Evolutionary conservation across 331 rosid species (phyloP).

Genomic region (Quercus phellos): DNA sequence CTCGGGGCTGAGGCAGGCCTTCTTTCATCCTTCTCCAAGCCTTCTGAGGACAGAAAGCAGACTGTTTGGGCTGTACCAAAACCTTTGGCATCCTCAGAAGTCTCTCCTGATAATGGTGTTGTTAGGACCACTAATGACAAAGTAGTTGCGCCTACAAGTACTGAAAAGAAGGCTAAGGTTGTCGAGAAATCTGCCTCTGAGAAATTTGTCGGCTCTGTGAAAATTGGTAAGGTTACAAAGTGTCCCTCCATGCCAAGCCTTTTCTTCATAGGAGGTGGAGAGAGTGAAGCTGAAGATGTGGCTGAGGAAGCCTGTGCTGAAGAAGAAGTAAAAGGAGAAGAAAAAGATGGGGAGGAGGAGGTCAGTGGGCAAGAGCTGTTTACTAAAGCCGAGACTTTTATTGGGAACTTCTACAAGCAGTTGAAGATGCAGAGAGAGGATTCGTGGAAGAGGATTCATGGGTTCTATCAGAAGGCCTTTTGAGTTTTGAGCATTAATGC

Average conservation of each 20-base stretch:
- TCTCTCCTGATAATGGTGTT: slow-evolving; percentile 14
- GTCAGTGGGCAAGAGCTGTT: slow-evolving; percentile 58
- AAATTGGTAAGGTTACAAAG: slow-evolving; percentile 31
- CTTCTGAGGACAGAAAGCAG: slow-evolving; percentile 34
- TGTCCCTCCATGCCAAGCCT: slow-evolving; percentile 62
- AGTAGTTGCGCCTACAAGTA: slow-evolving; percentile 1
- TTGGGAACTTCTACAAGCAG: slow-evolving; percentile 72
- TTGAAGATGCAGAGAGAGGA: slow-evolving; percentile 80
- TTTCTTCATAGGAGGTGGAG: slow-evolving; percentile 55
- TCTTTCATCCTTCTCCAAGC: slow-evolving; percentile 42
- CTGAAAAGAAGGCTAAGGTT: slow-evolving; percentile 17
- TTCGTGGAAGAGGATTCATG: slow-evolving; percentile 46
- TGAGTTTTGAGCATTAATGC: neutral
- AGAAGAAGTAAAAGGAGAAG: slow-evolving; percentile 17
- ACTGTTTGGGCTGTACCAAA: slow-evolving; percentile 8
- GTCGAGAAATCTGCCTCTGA: slow-evolving; percentile 32
- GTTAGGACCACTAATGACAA: neutral
- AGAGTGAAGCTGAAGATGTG: slow-evolving; percentile 28
- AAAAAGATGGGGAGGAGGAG: slow-evolving; percentile 15
- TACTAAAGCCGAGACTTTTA: slow-evolving; percentile 69
- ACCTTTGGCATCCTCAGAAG: slow-evolving; percentile 20
- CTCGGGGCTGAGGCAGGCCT: slow-evolving; percentile 81
- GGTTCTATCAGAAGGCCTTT: slow-evolving; percentile 37
- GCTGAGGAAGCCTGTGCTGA: slow-evolving; percentile 18
- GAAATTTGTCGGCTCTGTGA: slow-evolving; percentile 17